Base-by-base conservation (phyloP, 139 green algal species). In the Dunaliella sp. region DNA sequence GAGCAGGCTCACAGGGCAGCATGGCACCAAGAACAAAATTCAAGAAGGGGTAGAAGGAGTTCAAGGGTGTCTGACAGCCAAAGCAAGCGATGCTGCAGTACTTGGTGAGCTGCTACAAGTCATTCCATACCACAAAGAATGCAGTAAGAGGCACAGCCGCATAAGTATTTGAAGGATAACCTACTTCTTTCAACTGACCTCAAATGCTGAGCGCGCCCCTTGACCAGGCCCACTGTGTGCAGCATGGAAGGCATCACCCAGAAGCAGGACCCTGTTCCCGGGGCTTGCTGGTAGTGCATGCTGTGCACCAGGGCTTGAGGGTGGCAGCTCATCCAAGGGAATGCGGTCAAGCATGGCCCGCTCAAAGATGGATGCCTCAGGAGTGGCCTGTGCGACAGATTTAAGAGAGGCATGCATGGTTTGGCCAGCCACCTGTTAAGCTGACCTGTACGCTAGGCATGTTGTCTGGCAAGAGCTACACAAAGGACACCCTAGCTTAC, bases 171-270 rank as follows among this genome's bases (percentile, higher is more conserved):
- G 33, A 30, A 26, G 32, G 2, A 26, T 26, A 34, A 24, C 35
- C n/a, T 1, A 22, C 12, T n/a, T 1, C 78, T 57, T n/a, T 34
- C 33, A n/a, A n/a, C 2, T 80, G 34, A 90, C 90, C 87, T 93
- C 90, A 82, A 93, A 93, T 0, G 89, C 87, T 16, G 78, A 86
- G 32, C 89, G 80, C 0, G 89, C 90, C 1, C 90, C 90, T 79
- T 93, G 87, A 1, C 90, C 90, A 2, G 89, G 90, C n/a, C 87
- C 87, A 33, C 89, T 79, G 83, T 92, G 85, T 87, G 91, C 92
- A 26, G 81, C 88, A 75, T 93, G 90, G 34, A 89, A 87, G n/a
- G 86, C 83, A 77, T 93, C 90, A 1, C 90, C 89, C 77, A 93
- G 81, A 74, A 93, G 89, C 75, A 93, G 76, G 36, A 91, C 85